Conservation (phyloP, 2,329 filamentous ascomycete species). For the Diplodia corticola region DNA sequence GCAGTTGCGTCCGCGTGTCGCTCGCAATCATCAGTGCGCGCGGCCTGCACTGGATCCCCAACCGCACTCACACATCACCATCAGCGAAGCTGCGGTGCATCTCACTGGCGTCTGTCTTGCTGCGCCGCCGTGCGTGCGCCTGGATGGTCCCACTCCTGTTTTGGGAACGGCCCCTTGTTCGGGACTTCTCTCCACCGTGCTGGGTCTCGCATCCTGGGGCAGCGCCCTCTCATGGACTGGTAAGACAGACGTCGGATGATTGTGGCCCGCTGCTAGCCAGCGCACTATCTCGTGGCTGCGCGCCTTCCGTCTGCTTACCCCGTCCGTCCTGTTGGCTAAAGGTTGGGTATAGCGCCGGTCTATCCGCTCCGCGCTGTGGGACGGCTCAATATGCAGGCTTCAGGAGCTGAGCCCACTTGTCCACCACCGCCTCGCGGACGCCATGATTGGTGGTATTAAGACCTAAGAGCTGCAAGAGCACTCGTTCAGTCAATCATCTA, state of each 20-base stretch:
- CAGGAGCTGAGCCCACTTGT: not conserved
- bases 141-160: not conserved
- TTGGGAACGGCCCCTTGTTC: not conserved
- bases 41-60: not conserved
- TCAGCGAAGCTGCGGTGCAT: not conserved
- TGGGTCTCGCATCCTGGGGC: not conserved
- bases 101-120: not conserved
- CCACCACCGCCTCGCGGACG: not conserved
- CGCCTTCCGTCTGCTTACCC: not conserved
- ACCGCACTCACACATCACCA: not conserved
- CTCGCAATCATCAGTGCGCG: conserved; percentile 5
- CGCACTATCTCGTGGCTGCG: conserved; percentile 2
- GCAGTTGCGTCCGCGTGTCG: conserved; percentile 5
- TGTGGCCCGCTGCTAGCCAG: not conserved
- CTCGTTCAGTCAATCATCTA: not conserved
- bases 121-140: not conserved
- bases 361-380: not conserved
- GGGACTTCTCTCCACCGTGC: not conserved
- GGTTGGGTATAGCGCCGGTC: not conserved
- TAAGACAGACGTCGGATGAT: conserved; percentile 6
- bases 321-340: not conserved
- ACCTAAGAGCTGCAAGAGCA: not conserved
- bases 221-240: not conserved
- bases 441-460: not conserved
- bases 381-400: not conserved